Evolutionary conservation across 1,139 yeast species (phyloP).

Genomic region (Taiozyma sp.): DNA sequence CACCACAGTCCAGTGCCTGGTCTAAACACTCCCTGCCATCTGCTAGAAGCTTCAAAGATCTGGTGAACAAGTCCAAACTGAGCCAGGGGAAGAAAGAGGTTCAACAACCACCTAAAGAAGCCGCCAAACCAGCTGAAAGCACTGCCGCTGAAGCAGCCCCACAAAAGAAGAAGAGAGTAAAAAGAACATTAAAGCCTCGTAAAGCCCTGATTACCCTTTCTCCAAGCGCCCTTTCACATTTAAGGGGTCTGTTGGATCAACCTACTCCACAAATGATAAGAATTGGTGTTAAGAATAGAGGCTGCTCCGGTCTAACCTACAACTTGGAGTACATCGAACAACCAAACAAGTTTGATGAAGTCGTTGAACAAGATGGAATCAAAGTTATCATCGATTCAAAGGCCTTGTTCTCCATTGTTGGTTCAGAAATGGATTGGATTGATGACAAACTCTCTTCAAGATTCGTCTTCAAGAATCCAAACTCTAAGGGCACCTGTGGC

Average conservation of each 20-base stretch:
- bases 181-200: constrained; percentile 72
- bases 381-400: constrained; percentile 91
- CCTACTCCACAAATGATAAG: constrained; percentile 88
- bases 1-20: constrained; percentile 11
- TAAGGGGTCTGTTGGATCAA: constrained; percentile 58
- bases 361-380: constrained; percentile 89
- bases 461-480: constrained; percentile 91
- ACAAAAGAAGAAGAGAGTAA: constrained; percentile 37
- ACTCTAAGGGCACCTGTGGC: constrained; percentile 96
- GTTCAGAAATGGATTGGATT: constrained; percentile 97
- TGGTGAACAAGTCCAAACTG: constrained; percentile 15
- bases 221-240: constrained; percentile 66
- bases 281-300: constrained; percentile 92
- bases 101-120: constrained; percentile 1
- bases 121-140: background rate
- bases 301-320: constrained; percentile 93
- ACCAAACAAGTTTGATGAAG: constrained; percentile 92
- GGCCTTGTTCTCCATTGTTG: constrained; percentile 91
- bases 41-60: constrained; percentile 21
- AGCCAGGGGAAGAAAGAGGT: constrained; percentile 3
- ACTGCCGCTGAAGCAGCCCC: constrained; percentile 5
- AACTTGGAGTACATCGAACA: constrained; percentile 82
- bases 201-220: constrained; percentile 84
- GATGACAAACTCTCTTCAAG: constrained; percentile 88
- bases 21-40: constrained; percentile 22